Evolutionary conservation across 2,329 filamentous ascomycete species (phyloP), one percentile per base, ranked within the genome.

Genomic region (Aureobasidium sp.): DNA sequence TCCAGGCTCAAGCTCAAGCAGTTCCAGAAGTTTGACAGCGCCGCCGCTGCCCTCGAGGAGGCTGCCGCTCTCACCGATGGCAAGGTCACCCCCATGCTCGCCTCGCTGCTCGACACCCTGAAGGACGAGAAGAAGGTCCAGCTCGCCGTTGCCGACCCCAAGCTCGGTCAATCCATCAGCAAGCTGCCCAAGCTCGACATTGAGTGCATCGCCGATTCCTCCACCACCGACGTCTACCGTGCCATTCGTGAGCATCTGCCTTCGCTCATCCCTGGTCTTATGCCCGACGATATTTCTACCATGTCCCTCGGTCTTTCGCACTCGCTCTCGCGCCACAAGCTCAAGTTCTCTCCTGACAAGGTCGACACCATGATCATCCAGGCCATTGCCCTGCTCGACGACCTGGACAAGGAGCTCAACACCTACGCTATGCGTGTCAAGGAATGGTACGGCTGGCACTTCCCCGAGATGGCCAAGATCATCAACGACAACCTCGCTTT

Each of bases 361-460:
- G 93, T 99, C 68, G 94, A 99, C 74, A 94, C 94, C 57, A 99
- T 99, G 94, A 96, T 99, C 73, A 92, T 99, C 63, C 94, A 99
- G 79, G 92, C 92, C 62, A 94, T 99, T 73, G 88, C 89, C 67
- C 85, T 97, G 57, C 83, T 99, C 51, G 94, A 99, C 74, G 94
- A 99, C 67, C 81, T 99, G 65, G 94, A 99, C 81, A 99, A 99
- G 83, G 94, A 99, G 78, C 82, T 99, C 67, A 99, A 99, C 81
- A 94, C 90, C 70, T 97, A 97, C 74, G 93, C 94, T 67, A 99
- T 99, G 94, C 85, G 94, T 76, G 91, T 97, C 65, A 97, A 97
- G 86, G 94, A 99, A 78, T 99, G 94, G 94, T 99, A 99, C 75
- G 94, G 94, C 71, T 99, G 94, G 94, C 94, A 97, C 78, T 99